phyloP scores from a whole-genome alignment of 2,329 filamentous ascomycete genomes.

The Monosporascus sp. region DNA sequence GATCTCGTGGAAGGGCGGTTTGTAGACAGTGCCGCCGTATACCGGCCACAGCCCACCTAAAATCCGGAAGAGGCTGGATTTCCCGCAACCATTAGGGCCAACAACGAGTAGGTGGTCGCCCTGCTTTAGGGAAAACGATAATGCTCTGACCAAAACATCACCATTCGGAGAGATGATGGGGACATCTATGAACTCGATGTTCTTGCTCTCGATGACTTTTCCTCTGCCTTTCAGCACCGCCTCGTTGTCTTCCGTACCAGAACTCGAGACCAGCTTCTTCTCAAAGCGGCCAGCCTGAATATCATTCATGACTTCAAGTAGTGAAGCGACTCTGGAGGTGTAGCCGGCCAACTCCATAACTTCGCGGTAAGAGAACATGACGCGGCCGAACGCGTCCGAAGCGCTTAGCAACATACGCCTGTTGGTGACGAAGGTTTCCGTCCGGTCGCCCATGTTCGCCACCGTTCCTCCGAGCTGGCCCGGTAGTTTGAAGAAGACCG shows the following conservation, averaged over 20 bases:
- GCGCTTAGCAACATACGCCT: conserved; percentile 85
- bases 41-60: conserved; percentile 96
- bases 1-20: conserved; percentile 86
- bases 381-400: conserved; percentile 88
- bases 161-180: conserved; percentile 97
- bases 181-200: conserved; percentile 44
- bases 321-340: conserved; percentile 83
- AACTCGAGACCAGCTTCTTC: conserved; percentile 92
- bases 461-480: conserved; percentile 50
- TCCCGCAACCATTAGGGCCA: conserved; percentile 94
- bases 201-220: conserved; percentile 67
- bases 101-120: conserved; percentile 92
- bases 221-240: conserved; percentile 79
- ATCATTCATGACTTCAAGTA: conserved; percentile 92
- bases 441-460: conserved; percentile 64
- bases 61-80: conserved; percentile 93
- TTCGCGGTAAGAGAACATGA: conserved; percentile 98
- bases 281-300: conserved; percentile 86
- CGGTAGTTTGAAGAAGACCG: conserved; percentile 91
- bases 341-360: conserved; percentile 94
- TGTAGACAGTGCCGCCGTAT: conserved; percentile 88
- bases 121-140: conserved; percentile 81
- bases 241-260: conserved; percentile 74
- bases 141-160: conserved; percentile 77
- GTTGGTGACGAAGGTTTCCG: conserved; percentile 86